phyloP scores from a whole-genome alignment of 768 basidiomycete species.

The Boletales sp. region DNA sequence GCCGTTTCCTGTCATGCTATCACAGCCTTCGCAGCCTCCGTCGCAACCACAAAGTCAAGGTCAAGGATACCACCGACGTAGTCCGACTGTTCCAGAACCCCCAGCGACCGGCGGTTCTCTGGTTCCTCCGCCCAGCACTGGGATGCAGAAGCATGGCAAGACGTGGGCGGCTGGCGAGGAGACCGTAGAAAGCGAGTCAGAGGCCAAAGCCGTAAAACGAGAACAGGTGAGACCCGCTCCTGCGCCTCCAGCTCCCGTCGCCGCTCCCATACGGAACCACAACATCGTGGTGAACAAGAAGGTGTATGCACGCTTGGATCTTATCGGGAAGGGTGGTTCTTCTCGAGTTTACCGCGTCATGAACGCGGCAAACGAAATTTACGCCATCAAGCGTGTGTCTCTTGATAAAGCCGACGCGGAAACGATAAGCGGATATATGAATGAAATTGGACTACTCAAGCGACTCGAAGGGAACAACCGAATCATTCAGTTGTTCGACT shows the following conservation, averaged over 20 bases:
- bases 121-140: conserved; percentile 13
- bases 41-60: conserved; percentile 22
- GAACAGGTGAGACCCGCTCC: conserved; percentile 33
- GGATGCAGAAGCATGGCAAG: conserved; percentile 30
- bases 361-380: conserved; percentile 70
- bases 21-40: conserved; percentile 19
- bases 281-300: conserved; percentile 60
- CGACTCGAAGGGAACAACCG: conserved; percentile 91
- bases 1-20: conserved; percentile 24
- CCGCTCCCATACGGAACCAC: conserved; percentile 36
- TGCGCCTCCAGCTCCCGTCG: conserved; percentile 24
- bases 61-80: conserved; percentile 50
- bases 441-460: conserved; percentile 91
- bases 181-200: conserved; percentile 34
- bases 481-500: conserved; percentile 89
- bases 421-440: conserved; percentile 90
- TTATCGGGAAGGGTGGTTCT: conserved; percentile 91
- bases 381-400: conserved; percentile 89
- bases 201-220: conserved; percentile 23
- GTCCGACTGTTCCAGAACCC: conserved; percentile 66
- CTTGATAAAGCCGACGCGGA: conserved; percentile 87
- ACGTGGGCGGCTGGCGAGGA: conserved; percentile 49
- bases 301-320: conserved; percentile 77
- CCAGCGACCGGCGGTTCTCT: conserved; percentile 39
- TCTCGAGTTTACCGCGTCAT: conserved; percentile 95